Conservation (phyloP, 106 monocot genomes). For the Cymbidium sinense region DNA sequence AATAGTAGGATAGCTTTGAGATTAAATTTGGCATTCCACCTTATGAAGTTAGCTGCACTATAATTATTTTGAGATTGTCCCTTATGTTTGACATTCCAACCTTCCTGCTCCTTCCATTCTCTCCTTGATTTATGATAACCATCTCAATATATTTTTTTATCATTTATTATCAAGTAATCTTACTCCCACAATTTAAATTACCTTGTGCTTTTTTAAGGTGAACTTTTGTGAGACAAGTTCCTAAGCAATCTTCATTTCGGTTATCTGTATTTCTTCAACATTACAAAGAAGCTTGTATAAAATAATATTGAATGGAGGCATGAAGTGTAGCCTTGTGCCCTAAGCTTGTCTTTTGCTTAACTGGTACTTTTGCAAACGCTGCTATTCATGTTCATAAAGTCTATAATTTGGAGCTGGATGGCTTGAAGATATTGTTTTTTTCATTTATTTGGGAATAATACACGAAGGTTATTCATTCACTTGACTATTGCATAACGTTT, state of each 20-base stretch:
- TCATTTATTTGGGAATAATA: neutral
- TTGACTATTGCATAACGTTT: neutral
- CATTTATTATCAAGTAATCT: neutral
- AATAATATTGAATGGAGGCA: neutral
- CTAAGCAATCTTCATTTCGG: neutral
- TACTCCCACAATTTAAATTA: neutral
- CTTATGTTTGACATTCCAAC: neutral
- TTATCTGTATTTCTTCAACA: neutral
- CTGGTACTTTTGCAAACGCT: neutral
- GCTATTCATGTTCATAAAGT: neutral
- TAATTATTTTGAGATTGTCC: neutral
- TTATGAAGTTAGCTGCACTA: neutral
- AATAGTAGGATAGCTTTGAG: neutral
- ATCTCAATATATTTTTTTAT: neutral
- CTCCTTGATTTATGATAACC: neutral
- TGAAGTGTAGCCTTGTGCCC: neutral
- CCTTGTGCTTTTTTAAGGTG: neutral
- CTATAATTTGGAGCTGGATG: neutral
- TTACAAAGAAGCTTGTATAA: neutral
- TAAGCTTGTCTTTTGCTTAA: neutral
- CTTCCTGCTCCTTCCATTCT: neutral
- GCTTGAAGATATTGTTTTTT: neutral
- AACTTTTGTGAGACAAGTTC: neutral
- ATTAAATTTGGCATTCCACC: neutral
- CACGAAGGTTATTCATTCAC: neutral